phyloP scores from a whole-genome alignment of 495 filamentous ascomycete species.

The Aspergillus ostianus region DNA sequence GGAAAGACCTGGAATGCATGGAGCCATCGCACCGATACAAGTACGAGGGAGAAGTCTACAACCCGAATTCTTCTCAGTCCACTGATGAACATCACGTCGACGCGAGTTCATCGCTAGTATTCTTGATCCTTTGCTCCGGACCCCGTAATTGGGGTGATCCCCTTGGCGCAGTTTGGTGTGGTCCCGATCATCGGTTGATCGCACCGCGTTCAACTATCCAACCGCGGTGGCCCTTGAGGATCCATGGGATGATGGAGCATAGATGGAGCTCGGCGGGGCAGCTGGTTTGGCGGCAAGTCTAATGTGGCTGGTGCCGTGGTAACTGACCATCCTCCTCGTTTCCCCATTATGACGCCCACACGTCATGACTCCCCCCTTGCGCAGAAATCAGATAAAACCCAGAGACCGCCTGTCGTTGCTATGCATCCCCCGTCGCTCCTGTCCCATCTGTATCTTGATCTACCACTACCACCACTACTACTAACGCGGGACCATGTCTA shows the following conservation, averaged over 20 bases:
- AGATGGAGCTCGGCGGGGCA: background rate
- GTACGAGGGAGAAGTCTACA: no score
- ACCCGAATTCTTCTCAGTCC: no score
- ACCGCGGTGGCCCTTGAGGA: background rate
- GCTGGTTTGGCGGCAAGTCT: background rate
- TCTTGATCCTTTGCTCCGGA: no score
- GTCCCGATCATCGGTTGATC: background rate
- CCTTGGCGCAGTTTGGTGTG: background rate
- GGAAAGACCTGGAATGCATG: no score
- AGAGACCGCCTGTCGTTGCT: background rate
- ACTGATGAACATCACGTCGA: no score
- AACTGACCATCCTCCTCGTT: no score
- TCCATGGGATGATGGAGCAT: background rate
- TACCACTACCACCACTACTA: background rate
- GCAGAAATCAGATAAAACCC: background rate
- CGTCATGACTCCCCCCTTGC: background rate
- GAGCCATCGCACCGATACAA: no score
- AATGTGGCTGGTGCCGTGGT: background rate
- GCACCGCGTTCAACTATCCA: no score
- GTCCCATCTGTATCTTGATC: background rate
- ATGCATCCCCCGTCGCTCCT: background rate
- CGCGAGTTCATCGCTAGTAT: no score
- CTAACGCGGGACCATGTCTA: constrained; percentile 49
- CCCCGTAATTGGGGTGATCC: no score
- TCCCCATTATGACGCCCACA: background rate